Base-by-base conservation (phyloP, 306 rosid genomes). In the Fragaria nilgerrensis region DNA sequence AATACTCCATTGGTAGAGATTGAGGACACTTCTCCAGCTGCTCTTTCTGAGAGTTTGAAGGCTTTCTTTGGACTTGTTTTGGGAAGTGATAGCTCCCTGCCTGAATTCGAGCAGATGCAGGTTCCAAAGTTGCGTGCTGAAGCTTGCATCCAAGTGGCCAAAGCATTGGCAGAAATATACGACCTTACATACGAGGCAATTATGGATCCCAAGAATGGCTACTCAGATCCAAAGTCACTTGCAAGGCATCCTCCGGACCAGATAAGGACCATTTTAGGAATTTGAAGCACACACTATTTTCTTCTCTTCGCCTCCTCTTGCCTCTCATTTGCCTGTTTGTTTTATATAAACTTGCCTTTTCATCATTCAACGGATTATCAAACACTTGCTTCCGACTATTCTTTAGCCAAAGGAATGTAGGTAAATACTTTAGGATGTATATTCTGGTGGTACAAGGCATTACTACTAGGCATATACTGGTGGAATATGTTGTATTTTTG, bases 231-330 rank as follows among this genome's bases (percentile, higher is more conserved):
- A 58, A 89, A 89, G 83, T 88, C 97, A 22, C 79, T 90, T 86
- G 99, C 96, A 66, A 92, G 99, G 91, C 99, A 95, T 84, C 97
- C 99, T 64, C 99, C 97, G 48, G 82, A 95, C 85, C 99, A 95
- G 91, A 95, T 95, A 78, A 92, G 96, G 90, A 95, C 97, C 84
- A 95, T 95, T 67, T 77, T 95, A 80, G 99, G 99, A 76, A 90
- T 95, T 82, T 94, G 82, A 87, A 64, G 80, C 76, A 12, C 29
- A 23, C 58, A 61, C 44, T n/a, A 45, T 45, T 77, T 73, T 68
- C 73, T n/a, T 34, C 53, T 45, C 75, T 53, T 29, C 68, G 75
- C 76, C 25, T 83, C 39, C 62, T 32, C 58, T 63, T 48, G 72
- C 47, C 36, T 55, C 48, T 20, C 67, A n/a, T 55, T 23, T 39